These are phyloP conservation scores for Globisporangium paroecandrum DNA, from an alignment of 352 stramenopile species.

Conservation along the genomic window DNA sequence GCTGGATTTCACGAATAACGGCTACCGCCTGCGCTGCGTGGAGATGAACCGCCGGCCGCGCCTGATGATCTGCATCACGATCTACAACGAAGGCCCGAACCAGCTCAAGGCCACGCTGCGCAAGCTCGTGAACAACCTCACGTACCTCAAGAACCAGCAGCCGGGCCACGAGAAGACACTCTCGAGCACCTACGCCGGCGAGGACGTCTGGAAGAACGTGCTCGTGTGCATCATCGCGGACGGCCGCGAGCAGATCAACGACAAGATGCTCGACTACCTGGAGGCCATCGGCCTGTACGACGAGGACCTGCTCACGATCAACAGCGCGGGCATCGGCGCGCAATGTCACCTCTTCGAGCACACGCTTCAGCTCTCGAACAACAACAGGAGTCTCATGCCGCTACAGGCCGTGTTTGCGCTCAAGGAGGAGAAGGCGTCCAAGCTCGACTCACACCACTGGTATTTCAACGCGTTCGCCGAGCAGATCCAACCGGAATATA, in stretches of 20 bases:
- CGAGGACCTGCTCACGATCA: conserved; percentile 83
- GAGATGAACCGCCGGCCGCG: conserved; percentile 63
- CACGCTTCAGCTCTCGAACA: conserved; percentile 71
- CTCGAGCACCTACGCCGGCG: conserved; percentile 42
- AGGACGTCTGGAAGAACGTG: conserved; percentile 81
- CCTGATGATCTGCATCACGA: conserved; percentile 86
- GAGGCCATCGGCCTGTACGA: conserved; percentile 74
- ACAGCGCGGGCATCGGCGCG: conserved; percentile 73
- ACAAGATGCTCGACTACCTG: conserved; percentile 83
- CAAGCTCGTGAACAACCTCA: conserved; percentile 83
- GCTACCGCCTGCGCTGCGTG: conserved; percentile 76
- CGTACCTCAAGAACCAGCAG: conserved; percentile 57
- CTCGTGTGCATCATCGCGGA: conserved; percentile 79
- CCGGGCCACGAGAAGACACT: conserved; percentile 26
- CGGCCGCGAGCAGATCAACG: conserved; percentile 65
- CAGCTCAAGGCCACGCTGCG: conserved; percentile 71
- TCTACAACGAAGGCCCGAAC: conserved; percentile 77
- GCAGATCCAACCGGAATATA: conserved; percentile 82
- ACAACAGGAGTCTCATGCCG: conserved; percentile 63
- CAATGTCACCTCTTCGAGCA: conserved; percentile 86
- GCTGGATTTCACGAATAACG: conserved; percentile 72
- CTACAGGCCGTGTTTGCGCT: conserved; percentile 79
- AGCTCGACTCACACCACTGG: conserved; percentile 85
- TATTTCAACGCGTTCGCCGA: conserved; percentile 82
- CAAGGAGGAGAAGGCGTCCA: conserved; percentile 80